phyloP scores from a whole-genome alignment of 2,329 filamentous ascomycete genomes.

The Amylocarpus encephaloides region DNA sequence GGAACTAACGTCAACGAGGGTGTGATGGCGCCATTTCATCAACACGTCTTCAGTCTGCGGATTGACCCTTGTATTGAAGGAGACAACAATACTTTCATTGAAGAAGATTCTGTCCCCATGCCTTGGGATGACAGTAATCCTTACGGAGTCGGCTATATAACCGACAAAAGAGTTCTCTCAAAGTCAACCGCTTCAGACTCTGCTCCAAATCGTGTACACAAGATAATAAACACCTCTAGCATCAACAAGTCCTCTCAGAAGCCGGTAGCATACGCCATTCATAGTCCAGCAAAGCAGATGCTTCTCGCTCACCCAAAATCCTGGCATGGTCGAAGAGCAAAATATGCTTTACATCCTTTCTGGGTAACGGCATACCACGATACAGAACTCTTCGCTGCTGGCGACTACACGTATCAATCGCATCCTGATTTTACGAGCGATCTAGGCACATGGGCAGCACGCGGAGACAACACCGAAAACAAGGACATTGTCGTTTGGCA shows the following conservation, averaged over 20 bases:
- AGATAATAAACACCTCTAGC: slow-evolving; percentile 76
- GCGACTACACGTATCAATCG: slow-evolving; percentile 32
- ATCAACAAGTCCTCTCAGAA: slow-evolving; percentile 78
- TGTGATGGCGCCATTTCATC: slow-evolving; percentile 52
- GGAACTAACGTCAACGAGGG: slow-evolving; percentile 46
- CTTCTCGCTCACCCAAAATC: slow-evolving; percentile 73
- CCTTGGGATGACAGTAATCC: slow-evolving; percentile 43
- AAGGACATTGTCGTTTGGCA: slow-evolving; percentile 88
- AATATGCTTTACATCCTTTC: slow-evolving; percentile 78
- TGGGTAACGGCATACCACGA: slow-evolving; percentile 79
- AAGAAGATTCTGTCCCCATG: slow-evolving; percentile 47
- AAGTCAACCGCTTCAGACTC: slow-evolving; percentile 38
- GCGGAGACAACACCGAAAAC: slow-evolving; percentile 82
- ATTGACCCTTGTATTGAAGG: slow-evolving; percentile 53
- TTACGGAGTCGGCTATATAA: slow-evolving; percentile 46
- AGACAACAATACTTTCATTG: slow-evolving; percentile 44
- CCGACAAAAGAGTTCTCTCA: slow-evolving; percentile 15
- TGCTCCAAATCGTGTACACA: slow-evolving; percentile 64
- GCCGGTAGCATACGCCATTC: slow-evolving; percentile 78
- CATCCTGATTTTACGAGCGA: slow-evolving; percentile 16
- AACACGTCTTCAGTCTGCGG: slow-evolving; percentile 50
- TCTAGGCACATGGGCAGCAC: slow-evolving; percentile 62
- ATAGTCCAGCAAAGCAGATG: slow-evolving; percentile 71
- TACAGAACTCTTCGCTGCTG: slow-evolving; percentile 30
- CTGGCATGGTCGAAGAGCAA: slow-evolving; percentile 82